These are phyloP conservation scores for Trametes cubensis DNA, from an alignment of 768 basidiomycete species.

Conservation along the genomic window DNA sequence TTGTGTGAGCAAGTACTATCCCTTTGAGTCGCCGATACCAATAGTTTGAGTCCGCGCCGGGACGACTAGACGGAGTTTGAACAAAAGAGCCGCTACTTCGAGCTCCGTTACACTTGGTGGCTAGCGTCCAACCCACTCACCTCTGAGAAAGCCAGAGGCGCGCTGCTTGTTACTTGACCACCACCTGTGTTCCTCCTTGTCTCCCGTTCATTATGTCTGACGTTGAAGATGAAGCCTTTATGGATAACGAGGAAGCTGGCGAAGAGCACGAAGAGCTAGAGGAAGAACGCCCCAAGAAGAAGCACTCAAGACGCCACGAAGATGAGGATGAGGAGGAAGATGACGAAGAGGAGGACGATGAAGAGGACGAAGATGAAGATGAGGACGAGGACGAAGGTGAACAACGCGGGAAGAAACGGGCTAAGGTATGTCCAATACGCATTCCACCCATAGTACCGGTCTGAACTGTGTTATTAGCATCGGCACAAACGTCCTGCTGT, in stretches of 20 bases:
- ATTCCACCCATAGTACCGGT: constrained; percentile 4
- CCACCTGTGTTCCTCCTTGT: neutral
- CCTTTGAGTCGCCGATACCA: too few species aligned
- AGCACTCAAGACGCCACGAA: constrained; percentile 43
- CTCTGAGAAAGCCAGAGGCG: neutral
- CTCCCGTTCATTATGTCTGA: constrained; percentile 24
- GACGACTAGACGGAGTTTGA: too few species aligned
- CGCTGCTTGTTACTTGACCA: neutral
- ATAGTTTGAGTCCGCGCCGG: too few species aligned
- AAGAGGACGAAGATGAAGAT: constrained; percentile 34
- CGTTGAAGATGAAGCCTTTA: constrained; percentile 32
- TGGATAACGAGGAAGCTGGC: constrained; percentile 23
- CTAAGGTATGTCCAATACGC: constrained; percentile 50
- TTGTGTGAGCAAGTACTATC: too few species aligned
- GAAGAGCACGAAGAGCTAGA: constrained; percentile 42
- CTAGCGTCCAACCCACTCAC: neutral
- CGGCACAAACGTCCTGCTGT: constrained; percentile 66
- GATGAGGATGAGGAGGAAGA: constrained; percentile 44
- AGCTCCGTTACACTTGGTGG: constrained; percentile 3
- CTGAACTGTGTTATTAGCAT: constrained; percentile 35
- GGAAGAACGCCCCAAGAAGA: constrained; percentile 40
- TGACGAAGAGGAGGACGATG: constrained; percentile 54
- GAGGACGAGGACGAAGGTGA: constrained; percentile 50
- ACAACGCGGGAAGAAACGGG: constrained; percentile 56
- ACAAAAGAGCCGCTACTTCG: too few species aligned